Evolutionary conservation across 2,329 filamentous ascomycete genomes (phyloP), one percentile per base, ranked within the genome.

Genomic region (Exophiala sideris): DNA sequence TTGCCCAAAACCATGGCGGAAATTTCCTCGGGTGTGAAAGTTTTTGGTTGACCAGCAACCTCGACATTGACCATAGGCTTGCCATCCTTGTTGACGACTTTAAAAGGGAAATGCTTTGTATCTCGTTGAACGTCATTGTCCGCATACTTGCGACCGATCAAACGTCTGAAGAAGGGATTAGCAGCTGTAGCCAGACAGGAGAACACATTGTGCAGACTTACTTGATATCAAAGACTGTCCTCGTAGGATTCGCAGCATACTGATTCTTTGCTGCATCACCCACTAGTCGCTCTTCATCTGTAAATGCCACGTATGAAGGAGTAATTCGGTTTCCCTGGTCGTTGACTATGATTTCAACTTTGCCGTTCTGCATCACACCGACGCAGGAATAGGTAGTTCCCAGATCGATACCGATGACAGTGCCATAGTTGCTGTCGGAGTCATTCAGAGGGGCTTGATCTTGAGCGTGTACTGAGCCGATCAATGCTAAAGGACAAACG

Each of bases 211-310:
- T 36, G 34, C n/a, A n/a, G 47, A 78, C 86, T 82, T 76, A 91
- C 88, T 92, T 94, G 76, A 91, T 79, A 69, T 92, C 88, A 69
- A 79, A 92, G 70, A 92, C 82, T 49, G 88, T 92, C 69, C 86
- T 83, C 65, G 69, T 76, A 42, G 88, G 89, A 81, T 92, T 92
- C 52, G 84, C 75, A 60, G 88, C 86, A 70, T 88, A 91, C 81
- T 95, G 91, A 79, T 95, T 95, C 86, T 96, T 96, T 68, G 91
- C 91, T 68, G 94, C 90, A 75, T 99, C 94, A 82, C 94, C 94
- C 65, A 99, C 91, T 64, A 99, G 82, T 71, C 94, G 87, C 78
- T 97, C 94, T 62, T 96, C 91, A 68, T 97, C 91, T 74, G 91
- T 97, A 76, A 95, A 96, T 69, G 90, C 91, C 71, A 96, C 91